Evolutionary conservation across 225 moss, liverwort and hornwort species (phyloP), one percentile per base, ranked within the genome.

Genomic region (Asterella californica): DNA sequence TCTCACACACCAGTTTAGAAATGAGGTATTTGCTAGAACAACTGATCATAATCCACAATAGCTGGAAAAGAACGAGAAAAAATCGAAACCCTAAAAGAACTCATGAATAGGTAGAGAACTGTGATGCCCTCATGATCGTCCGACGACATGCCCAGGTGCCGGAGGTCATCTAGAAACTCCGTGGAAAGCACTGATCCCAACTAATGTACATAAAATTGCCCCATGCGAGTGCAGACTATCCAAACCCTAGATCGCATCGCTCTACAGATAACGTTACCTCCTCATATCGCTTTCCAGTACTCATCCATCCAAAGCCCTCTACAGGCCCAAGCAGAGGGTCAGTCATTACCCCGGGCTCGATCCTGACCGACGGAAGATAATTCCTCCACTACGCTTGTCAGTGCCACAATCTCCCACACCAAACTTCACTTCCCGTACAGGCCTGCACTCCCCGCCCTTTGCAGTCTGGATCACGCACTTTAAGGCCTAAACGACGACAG

Each of bases 161-260:
- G 45, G 60, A 61, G 3, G 25, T 22, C 25, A 7, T 61, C 24
- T 22, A 27, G n/a, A 24, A 27, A 61, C 10, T 22, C 21, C 24
- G 18, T 14, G 33, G 19, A 66, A 34, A 14, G 70, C 63, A 60
- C 80, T 81, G 72, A 73, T 69, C 78, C 68, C 9, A 34, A 73
- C 57, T 38, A 84, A 84, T 84, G 81, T 53, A 22, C 47, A 22
- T 19, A 14, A 30, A 32, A 78, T 38, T 2, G 49, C 10, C 71
- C 63, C 34, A 6, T 33, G 27, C 67, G 69, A 81, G 74, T 60
- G 72, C 77, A 63, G 42, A 53, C 27, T 32, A 24, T 78, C 78
- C 48, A 78, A 79, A 82, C 85, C 85, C 85, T 85, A 85, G 75
- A 85, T 85, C 81, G 66, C 46, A 78, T 81, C 36, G 63, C 53